Evolutionary conservation across 2,329 filamentous ascomycete genomes (phyloP), one percentile per base, ranked within the genome.

Genomic region (Penicillium sclerotiorum): DNA sequence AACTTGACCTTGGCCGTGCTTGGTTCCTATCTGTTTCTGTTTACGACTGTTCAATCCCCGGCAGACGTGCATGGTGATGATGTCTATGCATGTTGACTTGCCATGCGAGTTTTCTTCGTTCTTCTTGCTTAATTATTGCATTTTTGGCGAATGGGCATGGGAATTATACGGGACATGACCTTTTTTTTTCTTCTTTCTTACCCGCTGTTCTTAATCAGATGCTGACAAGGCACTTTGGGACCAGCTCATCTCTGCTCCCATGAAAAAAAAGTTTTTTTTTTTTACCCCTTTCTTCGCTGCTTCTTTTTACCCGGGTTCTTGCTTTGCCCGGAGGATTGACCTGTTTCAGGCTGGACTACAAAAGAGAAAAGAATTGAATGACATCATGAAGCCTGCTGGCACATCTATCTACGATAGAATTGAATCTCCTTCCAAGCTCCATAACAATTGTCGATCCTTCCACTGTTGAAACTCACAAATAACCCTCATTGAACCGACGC

Each of bases 71-170:
- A 61, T 55, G 45, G 59, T 62, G 59, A 62, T 58, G 59, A 55
- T 59, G 45, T 49, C 58, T 56, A 55, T 62, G 59, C 58, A 64
- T 56, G 50, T 55, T 23, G 35, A 40, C 36, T 28, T 53, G 47
- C 40, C 47, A 54, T 38, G 44, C 47, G 44, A 30, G 49, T 47
- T 52, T 47, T 39, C 50, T 40, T 45, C 37, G 43, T 42, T 52
- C 36, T 50, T 38, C 38, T 36, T 53, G 41, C 49, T 55, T 61
- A 60, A 61, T 62, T 57, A 58, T 61, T 62, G 60, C 60, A 63
- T 61, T 59, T 43, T 56, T 61, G 60, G 60, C 59, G 58, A 63
- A 58, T 42, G 53, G 58, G 61, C 57, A 62, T 63, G 51, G 56
- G 60, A 51, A 49, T 39, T 58, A 56, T 57, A 62, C 58, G 53